A percentile compares a stretch with the other conserved stretches of the same genome.
Evolutionary conservation across 164 flowering plant species (phyloP).

Genomic region (Euptelea pleiosperma): DNA sequence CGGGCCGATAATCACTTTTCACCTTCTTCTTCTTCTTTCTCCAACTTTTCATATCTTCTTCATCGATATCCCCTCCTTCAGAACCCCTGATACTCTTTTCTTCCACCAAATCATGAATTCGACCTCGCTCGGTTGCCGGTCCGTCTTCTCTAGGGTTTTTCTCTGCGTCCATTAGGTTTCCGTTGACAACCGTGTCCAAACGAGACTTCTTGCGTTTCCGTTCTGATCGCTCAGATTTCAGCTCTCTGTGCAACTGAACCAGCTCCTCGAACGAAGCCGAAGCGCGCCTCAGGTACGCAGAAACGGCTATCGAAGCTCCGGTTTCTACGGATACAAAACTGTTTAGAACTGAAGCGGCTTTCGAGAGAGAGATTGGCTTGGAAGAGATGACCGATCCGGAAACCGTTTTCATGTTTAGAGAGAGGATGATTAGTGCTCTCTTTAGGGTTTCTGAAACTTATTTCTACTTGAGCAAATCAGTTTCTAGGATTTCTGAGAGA

Average conservation of each 20-base stretch:
- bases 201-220: background rate
- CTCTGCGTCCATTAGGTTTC: background rate
- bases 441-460: too few relatives aligned
- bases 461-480: too few relatives aligned
- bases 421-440: too few relatives aligned
- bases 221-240: conserved; percentile 5
- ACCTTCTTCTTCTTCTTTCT: too few relatives aligned
- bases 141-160: background rate
- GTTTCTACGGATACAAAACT: conserved; percentile 19
- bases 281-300: conserved; percentile 25
- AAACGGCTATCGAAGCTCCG: conserved; percentile 24
- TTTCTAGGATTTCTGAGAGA: too few relatives aligned
- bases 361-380: conserved; percentile 28
- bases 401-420: conserved; percentile 28
- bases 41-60: background rate
- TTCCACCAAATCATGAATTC: background rate
- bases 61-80: background rate
- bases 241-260: conserved; percentile 23
- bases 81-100: background rate
- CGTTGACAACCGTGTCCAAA: background rate
- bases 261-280: conserved; percentile 29
- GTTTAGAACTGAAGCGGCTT: conserved; percentile 25
- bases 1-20: background rate
- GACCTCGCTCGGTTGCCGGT: too few relatives aligned
- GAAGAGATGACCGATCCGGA: conserved; percentile 20